These are phyloP conservation scores for Butyriboletus loyo DNA, from an alignment of 768 basidiomycete species.

Conservation along the genomic window DNA sequence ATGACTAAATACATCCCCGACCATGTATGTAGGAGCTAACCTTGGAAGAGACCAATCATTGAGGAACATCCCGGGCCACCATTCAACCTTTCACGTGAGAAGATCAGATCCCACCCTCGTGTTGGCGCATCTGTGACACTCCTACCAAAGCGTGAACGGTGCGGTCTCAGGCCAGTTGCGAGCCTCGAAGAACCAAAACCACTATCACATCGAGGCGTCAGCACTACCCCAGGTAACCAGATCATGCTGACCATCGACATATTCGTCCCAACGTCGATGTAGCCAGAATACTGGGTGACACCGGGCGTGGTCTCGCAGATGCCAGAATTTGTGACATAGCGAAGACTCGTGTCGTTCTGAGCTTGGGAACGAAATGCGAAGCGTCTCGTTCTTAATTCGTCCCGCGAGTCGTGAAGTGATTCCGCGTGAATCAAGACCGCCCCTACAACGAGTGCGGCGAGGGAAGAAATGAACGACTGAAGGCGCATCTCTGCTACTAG, in stretches of 20 bases:
- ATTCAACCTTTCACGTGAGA: constrained; percentile 42
- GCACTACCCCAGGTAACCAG: background rate
- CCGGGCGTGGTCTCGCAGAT: constrained; percentile 65
- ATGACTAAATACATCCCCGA: background rate
- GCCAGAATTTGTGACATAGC: constrained; percentile 56
- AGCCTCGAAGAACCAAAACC: constrained; percentile 76
- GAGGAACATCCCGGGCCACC: constrained; percentile 63
- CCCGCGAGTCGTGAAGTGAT: background rate
- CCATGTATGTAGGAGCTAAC: constrained; percentile 21
- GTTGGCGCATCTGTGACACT: background rate
- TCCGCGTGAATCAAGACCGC: background rate
- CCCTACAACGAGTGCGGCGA: background rate
- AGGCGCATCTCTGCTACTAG: constrained; percentile 18
- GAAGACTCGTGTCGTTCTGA: constrained; percentile 33
- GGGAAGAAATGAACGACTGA: background rate
- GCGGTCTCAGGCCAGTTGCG: constrained; percentile 57
- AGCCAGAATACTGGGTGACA: constrained; percentile 59
- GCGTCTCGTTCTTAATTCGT: background rate
- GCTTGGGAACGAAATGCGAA: constrained; percentile 13
- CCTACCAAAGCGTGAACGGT: constrained; percentile 63
- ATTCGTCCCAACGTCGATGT: constrained; percentile 52
- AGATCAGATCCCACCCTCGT: background rate
- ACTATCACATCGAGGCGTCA: constrained; percentile 35
- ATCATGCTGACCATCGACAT: constrained; percentile 51
- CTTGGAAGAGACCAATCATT: constrained; percentile 67